These are phyloP conservation scores for Carex littledalei DNA, from an alignment of 176 grass and related monocot genomes.

Conservation along the genomic window DNA sequence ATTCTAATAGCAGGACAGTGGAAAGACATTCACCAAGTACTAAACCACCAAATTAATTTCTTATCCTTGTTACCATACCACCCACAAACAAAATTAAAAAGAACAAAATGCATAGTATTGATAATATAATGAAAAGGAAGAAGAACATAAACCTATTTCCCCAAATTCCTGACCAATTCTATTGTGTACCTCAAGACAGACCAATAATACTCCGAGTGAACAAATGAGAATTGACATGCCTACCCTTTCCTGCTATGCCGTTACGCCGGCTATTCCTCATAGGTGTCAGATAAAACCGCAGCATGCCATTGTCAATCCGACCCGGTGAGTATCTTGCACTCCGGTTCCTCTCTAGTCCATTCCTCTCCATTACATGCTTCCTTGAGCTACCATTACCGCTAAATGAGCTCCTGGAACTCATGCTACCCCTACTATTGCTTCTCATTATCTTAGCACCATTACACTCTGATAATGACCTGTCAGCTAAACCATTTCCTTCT, in stretches of 20 bases:
- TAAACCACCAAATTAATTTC: conserved; percentile 3
- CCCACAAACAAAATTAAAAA: background rate
- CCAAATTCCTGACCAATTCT: background rate
- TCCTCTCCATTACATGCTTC: conserved; percentile 59
- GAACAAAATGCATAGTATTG: background rate
- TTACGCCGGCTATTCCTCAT: conserved; percentile 67
- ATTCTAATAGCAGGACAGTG: background rate
- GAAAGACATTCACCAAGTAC: background rate
- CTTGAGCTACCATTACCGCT: conserved; percentile 71
- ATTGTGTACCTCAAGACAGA: conserved; percentile 44
- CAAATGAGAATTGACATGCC: conserved; percentile 59
- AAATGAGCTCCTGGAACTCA: conserved; percentile 84
- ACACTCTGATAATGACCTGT: conserved; percentile 76
- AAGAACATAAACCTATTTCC: conserved; percentile 15
- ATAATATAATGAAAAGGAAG: conserved; percentile 6
- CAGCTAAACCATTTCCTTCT: conserved; percentile 43
- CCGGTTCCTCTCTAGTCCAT: conserved; percentile 67
- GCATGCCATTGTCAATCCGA: conserved; percentile 75
- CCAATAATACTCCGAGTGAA: conserved; percentile 79
- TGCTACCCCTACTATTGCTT: conserved; percentile 57
- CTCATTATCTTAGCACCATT: conserved; percentile 59
- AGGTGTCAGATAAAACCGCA: conserved; percentile 93
- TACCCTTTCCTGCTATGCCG: conserved; percentile 46
- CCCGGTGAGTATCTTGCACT: conserved; percentile 77
- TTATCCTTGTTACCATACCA: background rate